These are phyloP conservation scores for Monilinia fructigena DNA, from an alignment of 2,329 filamentous ascomycete species.

Conservation along the genomic window DNA sequence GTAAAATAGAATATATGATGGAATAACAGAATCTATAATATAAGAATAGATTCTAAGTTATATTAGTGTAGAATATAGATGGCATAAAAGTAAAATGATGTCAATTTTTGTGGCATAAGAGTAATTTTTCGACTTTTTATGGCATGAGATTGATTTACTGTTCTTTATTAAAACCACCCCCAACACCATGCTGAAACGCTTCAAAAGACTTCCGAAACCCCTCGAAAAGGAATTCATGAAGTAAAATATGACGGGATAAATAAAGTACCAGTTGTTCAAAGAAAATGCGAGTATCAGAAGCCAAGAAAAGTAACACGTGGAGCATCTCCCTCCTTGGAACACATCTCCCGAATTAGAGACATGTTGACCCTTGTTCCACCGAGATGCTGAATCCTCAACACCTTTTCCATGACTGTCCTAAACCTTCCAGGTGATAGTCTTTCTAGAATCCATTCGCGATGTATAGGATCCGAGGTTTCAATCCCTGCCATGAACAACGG, in stretches of 20 bases:
- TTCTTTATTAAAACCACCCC: background rate
- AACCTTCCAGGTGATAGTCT: constrained; percentile 14
- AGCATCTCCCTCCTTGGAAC: constrained; percentile 14
- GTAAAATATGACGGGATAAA: background rate
- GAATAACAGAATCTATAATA: no score
- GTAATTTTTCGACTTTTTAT: no score
- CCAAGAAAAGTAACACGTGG: constrained; percentile 20
- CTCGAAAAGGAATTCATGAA: background rate
- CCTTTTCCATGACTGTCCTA: constrained; percentile 11
- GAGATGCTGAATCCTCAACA: constrained; percentile 14
- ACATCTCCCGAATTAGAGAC: constrained; percentile 19
- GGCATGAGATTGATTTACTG: no score
- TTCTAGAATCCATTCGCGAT: constrained; percentile 22
- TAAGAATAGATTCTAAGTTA: no score
- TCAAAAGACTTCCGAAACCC: background rate
- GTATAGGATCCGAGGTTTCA: constrained; percentile 23
- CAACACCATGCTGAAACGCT: background rate
- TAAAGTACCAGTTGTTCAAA: background rate
- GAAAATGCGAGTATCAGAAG: background rate
- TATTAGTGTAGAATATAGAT: no score
- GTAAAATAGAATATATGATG: no score
- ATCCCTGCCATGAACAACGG: constrained; percentile 27
- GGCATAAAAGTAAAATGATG: no score
- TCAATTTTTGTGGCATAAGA: no score
- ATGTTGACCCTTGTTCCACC: constrained; percentile 6